These are phyloP conservation scores for Citrus mangshanensis DNA, from an alignment of 345 rosid species.

Conservation along the genomic window DNA sequence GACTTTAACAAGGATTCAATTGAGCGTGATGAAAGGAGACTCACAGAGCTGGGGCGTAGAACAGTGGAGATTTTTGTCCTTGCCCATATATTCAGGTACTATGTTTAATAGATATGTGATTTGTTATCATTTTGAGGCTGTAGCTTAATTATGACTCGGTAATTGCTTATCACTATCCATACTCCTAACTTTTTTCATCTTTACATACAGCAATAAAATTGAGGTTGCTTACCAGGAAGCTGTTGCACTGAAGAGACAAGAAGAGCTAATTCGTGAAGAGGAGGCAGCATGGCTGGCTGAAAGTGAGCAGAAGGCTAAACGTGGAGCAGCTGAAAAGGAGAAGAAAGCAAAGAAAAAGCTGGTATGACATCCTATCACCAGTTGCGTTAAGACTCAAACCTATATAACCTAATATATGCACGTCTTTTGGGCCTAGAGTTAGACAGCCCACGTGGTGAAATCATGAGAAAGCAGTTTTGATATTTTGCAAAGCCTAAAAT, in stretches of 20 bases:
- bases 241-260: slow-evolving; percentile 87
- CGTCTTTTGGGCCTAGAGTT: background rate
- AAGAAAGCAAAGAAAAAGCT: slow-evolving; percentile 91
- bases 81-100: slow-evolving; percentile 85
- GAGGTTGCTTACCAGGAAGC: slow-evolving; percentile 96
- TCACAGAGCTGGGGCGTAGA: slow-evolving; percentile 87
- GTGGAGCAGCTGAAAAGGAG: slow-evolving; percentile 66
- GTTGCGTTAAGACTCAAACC: background rate
- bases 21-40: slow-evolving; percentile 86
- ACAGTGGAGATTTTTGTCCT: slow-evolving; percentile 90
- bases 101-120: background rate
- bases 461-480: background rate
- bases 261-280: slow-evolving; percentile 94
- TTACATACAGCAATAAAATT: slow-evolving; percentile 65
- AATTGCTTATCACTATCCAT: background rate
- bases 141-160: background rate
- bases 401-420: background rate
- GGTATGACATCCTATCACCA: slow-evolving; percentile 32
- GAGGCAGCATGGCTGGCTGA: slow-evolving; percentile 82
- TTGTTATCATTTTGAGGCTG: background rate
- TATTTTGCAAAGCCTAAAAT: background rate
- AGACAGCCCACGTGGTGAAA: background rate
- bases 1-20: slow-evolving; percentile 72
- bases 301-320: slow-evolving; percentile 78
- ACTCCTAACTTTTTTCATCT: slow-evolving; percentile 12